Evolutionary conservation across 148 eudicot genomes (phyloP).

Genomic region (Fallopia convolvulus): DNA sequence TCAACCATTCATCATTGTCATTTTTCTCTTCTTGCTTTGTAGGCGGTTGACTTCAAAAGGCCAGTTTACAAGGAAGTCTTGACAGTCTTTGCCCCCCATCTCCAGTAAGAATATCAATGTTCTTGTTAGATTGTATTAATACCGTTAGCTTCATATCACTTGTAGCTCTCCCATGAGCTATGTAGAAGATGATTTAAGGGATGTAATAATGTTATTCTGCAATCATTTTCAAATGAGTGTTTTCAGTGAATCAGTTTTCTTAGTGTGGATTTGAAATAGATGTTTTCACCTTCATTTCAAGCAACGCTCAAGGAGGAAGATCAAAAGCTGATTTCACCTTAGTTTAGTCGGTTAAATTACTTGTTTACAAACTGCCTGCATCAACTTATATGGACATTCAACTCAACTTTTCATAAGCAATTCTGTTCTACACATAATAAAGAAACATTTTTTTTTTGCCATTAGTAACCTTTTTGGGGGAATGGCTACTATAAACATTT

Average conservation of each 20-base stretch:
- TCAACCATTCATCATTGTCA: background rate
- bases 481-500: too few species aligned
- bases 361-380: too few species aligned
- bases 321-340: too few species aligned
- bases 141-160: background rate
- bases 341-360: too few species aligned
- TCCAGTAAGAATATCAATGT: constrained; percentile 25
- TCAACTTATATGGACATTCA: too few species aligned
- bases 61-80: constrained; percentile 78
- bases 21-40: constrained; percentile 18
- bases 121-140: background rate
- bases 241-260: background rate
- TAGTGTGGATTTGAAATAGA: background rate
- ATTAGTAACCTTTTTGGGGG: too few species aligned
- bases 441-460: too few species aligned
- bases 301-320: background rate
- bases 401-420: too few species aligned
- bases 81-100: constrained; percentile 60
- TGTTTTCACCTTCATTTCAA: background rate
- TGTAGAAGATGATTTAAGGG: background rate
- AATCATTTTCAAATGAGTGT: background rate
- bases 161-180: background rate
- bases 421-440: too few species aligned
- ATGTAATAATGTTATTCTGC: background rate
- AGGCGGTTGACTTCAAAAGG: constrained; percentile 89